Base-by-base conservation (phyloP, 2,329 filamentous ascomycete species). In the Apiospora arundinis region DNA sequence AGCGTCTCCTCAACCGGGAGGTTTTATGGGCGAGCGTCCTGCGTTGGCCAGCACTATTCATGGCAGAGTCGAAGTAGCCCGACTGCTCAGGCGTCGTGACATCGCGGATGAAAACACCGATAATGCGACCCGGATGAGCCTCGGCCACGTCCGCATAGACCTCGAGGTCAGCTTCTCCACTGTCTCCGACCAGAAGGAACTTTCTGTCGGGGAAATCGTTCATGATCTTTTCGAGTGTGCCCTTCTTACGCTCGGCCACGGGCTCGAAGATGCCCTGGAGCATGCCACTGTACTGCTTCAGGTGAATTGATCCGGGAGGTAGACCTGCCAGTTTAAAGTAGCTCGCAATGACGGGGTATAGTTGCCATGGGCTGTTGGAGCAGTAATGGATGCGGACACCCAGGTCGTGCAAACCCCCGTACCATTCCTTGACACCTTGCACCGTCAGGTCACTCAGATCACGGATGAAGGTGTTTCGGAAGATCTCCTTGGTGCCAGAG, bases 361-460 rank as follows among this genome's bases (percentile, higher is more conserved):
- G 87, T 80, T 99, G 97, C 97, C 97, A 99, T 0, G 96, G 96
- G 68, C 95, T 97, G 82, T 99, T 99, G n/a, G 96, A 99, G 74
- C 97, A 97, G 81, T 99, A 99, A 80, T 99, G 97, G 69, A 99
- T 88, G 76, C 91, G 90, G 32, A 98, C 95, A 23, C 95, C 95
- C 83, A 95, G 90, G 25, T 91, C 86, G 49, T 92, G 88, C 82
- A 99, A 87, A 25, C 86, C 86, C 46, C 86, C 90, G 79, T 98
- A 99, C 95, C 96, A 98, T 73, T 97, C 94, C 71, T 87, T 89
- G 25, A 98, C 95, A 2, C 88, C 78, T 87, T 95, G 2, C 92
- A 90, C 0, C 92, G 92, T 0, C 93, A 95, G 81, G 92, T 95
- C 73, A 91, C 92, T n/a, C 93, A 93, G 83, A 82, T 94, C 70